phyloP scores from a whole-genome alignment of 768 basidiomycete species.

The Macrocybe gigantea region DNA sequence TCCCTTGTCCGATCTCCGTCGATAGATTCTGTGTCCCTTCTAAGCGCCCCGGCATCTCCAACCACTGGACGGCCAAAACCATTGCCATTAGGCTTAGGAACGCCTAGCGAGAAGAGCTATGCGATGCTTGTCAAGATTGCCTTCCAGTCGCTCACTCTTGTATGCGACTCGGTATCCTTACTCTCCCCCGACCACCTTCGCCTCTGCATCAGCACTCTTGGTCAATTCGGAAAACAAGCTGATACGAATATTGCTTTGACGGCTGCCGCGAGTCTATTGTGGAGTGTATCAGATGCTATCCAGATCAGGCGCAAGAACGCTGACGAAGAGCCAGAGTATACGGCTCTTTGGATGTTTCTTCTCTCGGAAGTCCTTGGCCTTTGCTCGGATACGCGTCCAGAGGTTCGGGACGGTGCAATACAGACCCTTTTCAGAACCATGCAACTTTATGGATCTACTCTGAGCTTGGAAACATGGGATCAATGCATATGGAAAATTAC shows the following conservation, averaged over 20 bases:
- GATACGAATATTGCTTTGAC: conserved; percentile 97
- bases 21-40: conserved; percentile 32
- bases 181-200: conserved; percentile 79
- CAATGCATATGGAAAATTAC: conserved; percentile 89
- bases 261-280: conserved; percentile 86
- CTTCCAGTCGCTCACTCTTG: conserved; percentile 89
- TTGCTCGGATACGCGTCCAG: conserved; percentile 75
- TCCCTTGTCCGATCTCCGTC: conserved; percentile 26
- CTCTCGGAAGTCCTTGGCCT: conserved; percentile 78
- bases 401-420: conserved; percentile 90
- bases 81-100: conserved; percentile 45
- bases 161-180: conserved; percentile 86
- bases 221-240: conserved; percentile 85
- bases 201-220: conserved; percentile 85
- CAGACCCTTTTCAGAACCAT: conserved; percentile 93
- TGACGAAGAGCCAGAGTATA: conserved; percentile 67
- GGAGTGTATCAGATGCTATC: conserved; percentile 95
- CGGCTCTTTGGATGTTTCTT: conserved; percentile 91
- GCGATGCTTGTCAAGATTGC: conserved; percentile 82
- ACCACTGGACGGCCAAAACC: conserved; percentile 28
- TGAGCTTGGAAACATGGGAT: conserved; percentile 82
- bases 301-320: conserved; percentile 71
- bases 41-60: conserved; percentile 34
- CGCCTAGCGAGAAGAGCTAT: conserved; percentile 63
- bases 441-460: conserved; percentile 86